These are phyloP conservation scores for Cyclocybe cylindracea DNA, from an alignment of 768 basidiomycete genomes.

Conservation along the genomic window DNA sequence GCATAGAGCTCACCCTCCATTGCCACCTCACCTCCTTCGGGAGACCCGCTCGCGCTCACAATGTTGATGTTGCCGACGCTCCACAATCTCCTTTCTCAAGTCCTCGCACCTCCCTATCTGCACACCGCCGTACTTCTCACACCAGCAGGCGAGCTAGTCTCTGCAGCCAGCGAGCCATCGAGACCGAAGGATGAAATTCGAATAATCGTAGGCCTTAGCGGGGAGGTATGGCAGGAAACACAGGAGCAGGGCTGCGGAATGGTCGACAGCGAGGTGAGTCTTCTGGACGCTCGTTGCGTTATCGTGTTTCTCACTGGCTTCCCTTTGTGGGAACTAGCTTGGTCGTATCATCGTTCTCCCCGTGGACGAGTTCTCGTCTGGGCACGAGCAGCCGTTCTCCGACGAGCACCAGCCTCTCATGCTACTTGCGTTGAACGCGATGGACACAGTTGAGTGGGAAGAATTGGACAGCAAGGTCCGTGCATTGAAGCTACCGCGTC, in stretches of 20 bases:
- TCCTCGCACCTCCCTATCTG: constrained; percentile 57
- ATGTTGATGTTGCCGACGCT: constrained; percentile 76
- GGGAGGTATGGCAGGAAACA: constrained; percentile 80
- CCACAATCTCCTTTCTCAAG: constrained; percentile 63
- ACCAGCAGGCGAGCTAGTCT: constrained; percentile 73
- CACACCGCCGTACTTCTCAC: constrained; percentile 76
- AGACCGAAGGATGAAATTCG: constrained; percentile 74
- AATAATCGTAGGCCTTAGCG: constrained; percentile 69
- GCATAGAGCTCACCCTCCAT: not conserved
- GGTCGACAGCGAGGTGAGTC: constrained; percentile 75
- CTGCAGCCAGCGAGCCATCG: constrained; percentile 55
- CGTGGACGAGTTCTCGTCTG: constrained; percentile 42
- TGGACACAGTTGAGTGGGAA: constrained; percentile 64
- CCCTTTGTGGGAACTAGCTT: constrained; percentile 40
- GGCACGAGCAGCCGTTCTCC: constrained; percentile 20
- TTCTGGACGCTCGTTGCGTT: constrained; percentile 3
- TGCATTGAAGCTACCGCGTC: constrained; percentile 1
- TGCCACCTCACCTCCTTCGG: not conserved
- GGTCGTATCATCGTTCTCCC: constrained; percentile 73
- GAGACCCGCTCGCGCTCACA: not conserved
- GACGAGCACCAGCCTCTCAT: constrained; percentile 54
- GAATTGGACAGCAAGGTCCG: constrained; percentile 63
- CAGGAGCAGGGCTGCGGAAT: constrained; percentile 64
- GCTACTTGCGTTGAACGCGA: constrained; percentile 70
- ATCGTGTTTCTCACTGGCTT: constrained; percentile 3